Percentiles rank a stretch among this genome's conserved stretches.
phyloP scores from a whole-genome alignment of 208 protist species.

The Crithidia fasciculata region DNA sequence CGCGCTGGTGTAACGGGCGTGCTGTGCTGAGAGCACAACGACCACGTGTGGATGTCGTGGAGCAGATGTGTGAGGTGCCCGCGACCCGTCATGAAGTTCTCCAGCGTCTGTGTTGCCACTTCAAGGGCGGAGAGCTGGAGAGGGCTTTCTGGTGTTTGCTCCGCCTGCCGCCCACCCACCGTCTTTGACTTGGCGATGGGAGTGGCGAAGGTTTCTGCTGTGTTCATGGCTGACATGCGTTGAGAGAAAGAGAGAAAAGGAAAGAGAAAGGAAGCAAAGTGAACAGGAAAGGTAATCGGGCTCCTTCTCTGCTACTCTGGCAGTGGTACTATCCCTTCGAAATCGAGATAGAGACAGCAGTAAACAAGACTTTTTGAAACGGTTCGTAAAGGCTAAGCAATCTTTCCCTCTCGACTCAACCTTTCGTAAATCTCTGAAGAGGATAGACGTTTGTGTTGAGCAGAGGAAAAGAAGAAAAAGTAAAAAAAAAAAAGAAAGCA shows the following conservation, averaged over 20 bases:
- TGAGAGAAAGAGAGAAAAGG: no score
- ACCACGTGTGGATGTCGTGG: not conserved
- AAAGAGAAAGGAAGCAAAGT: no score
- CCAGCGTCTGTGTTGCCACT: not conserved
- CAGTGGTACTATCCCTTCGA: no score
- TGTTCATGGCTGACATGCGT: not conserved
- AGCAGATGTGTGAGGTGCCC: slow-evolving; percentile 1
- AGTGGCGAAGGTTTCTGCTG: slow-evolving; percentile 7
- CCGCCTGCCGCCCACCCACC: not conserved
- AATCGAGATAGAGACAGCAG: no score
- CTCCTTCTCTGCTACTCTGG: no score
- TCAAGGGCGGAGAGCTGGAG: not conserved
- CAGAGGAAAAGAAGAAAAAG: not conserved
- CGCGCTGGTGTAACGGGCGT: no score
- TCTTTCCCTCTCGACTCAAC: no score
- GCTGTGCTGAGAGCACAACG: no score
- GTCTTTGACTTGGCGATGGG: not conserved
- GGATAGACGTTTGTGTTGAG: not conserved
- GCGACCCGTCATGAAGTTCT: not conserved
- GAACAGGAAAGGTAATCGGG: no score
- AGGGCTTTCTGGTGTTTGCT: not conserved
- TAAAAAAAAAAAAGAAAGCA: slow-evolving; percentile 1
- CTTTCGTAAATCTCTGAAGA: no score
- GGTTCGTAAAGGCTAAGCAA: no score
- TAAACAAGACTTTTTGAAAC: no score